Conservation (phyloP, 2,329 filamentous ascomycete species). For the Fusarium graminum region DNA sequence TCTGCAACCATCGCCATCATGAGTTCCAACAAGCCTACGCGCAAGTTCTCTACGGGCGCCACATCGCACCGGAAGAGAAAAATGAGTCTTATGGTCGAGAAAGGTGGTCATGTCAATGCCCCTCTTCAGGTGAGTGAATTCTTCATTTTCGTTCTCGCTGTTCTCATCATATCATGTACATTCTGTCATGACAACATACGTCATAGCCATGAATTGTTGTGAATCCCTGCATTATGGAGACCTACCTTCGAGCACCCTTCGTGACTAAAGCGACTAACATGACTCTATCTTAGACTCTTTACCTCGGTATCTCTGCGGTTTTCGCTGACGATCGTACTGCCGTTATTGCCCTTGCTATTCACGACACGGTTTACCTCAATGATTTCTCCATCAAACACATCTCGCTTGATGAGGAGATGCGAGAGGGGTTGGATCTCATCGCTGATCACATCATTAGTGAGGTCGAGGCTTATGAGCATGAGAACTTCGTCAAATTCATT, state of each 20-base stretch:
- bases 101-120: slow-evolving; percentile 59
- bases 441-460: slow-evolving; percentile 70
- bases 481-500: slow-evolving; percentile 79
- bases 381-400: slow-evolving; percentile 77
- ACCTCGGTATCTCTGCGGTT: slow-evolving; percentile 71
- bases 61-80: slow-evolving; percentile 61
- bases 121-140: slow-evolving; percentile 59
- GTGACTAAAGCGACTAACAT: slow-evolving; percentile 25
- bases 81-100: slow-evolving; percentile 61
- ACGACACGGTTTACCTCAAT: slow-evolving; percentile 80
- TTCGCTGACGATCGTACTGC: slow-evolving; percentile 64
- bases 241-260: slow-evolving; percentile 2
- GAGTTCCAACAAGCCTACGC: slow-evolving; percentile 47
- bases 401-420: slow-evolving; percentile 57
- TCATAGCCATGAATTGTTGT: slow-evolving; percentile 10
- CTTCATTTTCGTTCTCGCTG: not conserved
- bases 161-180: not conserved
- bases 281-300: slow-evolving; percentile 64
- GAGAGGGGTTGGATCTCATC: slow-evolving; percentile 61
- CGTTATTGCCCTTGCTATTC: slow-evolving; percentile 75
- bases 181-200: slow-evolving; percentile 41
- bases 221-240: slow-evolving; percentile 9
- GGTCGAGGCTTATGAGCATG: slow-evolving; percentile 70
- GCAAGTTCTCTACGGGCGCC: slow-evolving; percentile 60
- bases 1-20: slow-evolving; percentile 42